Conservation (phyloP, 176 grass and related monocot genomes). For the Eragrostis curvula region DNA sequence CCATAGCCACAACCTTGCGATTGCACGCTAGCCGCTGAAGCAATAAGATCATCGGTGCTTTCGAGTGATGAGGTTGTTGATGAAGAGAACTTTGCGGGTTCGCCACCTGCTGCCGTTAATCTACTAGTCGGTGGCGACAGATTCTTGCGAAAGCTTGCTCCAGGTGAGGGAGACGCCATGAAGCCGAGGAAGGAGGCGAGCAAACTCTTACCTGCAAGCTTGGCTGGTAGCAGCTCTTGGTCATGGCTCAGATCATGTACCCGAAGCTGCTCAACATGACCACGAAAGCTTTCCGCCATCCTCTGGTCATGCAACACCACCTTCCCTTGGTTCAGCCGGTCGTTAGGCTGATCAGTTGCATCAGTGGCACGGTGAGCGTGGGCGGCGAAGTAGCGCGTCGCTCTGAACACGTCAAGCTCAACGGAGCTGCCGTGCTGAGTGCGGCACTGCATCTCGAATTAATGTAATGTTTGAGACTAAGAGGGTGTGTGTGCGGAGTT, state of each 20-base stretch:
- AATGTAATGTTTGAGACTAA: not conserved
- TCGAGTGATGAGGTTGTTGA: not conserved
- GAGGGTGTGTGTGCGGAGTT: no score
- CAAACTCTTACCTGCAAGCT: conserved; percentile 27
- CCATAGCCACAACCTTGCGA: not conserved
- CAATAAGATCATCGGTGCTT: not conserved
- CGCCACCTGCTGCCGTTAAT: not conserved
- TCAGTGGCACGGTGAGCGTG: not conserved
- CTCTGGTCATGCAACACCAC: not conserved
- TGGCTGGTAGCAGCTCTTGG: not conserved
- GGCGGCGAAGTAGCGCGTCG: conserved; percentile 51
- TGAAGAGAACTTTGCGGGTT: not conserved
- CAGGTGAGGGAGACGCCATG: not conserved
- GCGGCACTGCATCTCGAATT: conserved; percentile 18
- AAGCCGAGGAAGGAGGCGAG: conserved; percentile 18
- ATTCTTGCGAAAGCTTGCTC: conserved; percentile 11
- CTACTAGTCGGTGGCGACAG: not conserved
- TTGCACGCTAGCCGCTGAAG: not conserved
- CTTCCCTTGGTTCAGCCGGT: not conserved
- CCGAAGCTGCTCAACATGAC: not conserved
- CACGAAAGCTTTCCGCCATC: conserved; percentile 15
- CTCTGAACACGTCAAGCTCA: conserved; percentile 62
- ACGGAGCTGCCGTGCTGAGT: conserved; percentile 36
- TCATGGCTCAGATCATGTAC: not conserved
- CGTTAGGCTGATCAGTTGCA: not conserved